Evolutionary conservation across 2,329 filamentous ascomycete species (phyloP), one percentile per base, ranked within the genome.

Genomic region (Zymoseptoria passerinii): DNA sequence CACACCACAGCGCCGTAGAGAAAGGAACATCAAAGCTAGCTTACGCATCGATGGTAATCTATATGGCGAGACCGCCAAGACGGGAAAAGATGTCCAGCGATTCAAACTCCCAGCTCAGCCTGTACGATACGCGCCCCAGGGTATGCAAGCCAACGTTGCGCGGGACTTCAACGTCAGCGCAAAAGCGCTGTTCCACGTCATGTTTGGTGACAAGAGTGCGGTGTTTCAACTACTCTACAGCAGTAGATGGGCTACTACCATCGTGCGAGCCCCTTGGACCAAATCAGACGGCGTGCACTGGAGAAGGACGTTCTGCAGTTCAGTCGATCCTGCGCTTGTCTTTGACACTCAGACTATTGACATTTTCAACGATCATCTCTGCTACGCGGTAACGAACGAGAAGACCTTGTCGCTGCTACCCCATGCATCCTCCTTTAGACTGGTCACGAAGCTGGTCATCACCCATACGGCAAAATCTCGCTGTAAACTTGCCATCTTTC

Each of bases 181-280:
- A 52, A 97, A 99, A 73, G 90, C 90, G 0, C 85, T 96, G 58
- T 99, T 97, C 73, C 92, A 97, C 70, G 89, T 97, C 16, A 81
- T 99, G 54, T 99, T 97, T 73, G 94, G 94, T 44, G 94, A 99
- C 73, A 95, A 92, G 75, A 95, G 90, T 71, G 90, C 92, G 35
- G 86, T 97, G 48, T 99, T 96, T 75, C 90, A 94, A 67, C 85
- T 92, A 68, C 79, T 97, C 28, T 92, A 96, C 71, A 87, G 90
- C 70, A 90, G 95, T 71, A 83, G 89, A 54, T 82, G 86, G 67
- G 90, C 89, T 13, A 83, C 86, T 71, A 75, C 86, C 62, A 91
- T 96, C 62, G 84, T 87, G 1, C 92, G 96, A 73, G 88, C 89
- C 0, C 90, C 92, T 0, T 99, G 94, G 94, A 78, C 80, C 18